Percentiles rank a stretch among this genome's conserved stretches.
Conservation (phyloP, 2,329 filamentous ascomycete genomes). For the Nigrospora oryzae region DNA sequence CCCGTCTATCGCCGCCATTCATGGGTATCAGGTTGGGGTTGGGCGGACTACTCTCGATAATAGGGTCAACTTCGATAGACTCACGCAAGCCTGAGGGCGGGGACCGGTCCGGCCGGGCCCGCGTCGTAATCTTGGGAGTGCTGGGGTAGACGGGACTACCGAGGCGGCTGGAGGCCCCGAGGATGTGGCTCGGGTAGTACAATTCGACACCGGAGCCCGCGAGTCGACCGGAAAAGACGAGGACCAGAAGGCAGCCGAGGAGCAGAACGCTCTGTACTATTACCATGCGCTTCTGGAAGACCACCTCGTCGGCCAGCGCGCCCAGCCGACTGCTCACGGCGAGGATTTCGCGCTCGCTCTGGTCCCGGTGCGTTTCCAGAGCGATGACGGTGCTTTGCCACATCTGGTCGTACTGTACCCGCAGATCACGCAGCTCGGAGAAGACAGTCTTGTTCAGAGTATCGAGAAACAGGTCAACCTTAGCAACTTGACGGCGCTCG, state of each 20-base stretch:
- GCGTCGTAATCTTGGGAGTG: constrained; percentile 9
- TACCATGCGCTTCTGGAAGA: constrained; percentile 81
- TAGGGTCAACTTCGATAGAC: background rate
- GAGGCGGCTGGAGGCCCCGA: constrained; percentile 10
- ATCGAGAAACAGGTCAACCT: constrained; percentile 73
- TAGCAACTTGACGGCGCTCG: constrained; percentile 79
- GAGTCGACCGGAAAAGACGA: constrained; percentile 64
- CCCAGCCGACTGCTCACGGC: constrained; percentile 75
- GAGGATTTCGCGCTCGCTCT: constrained; percentile 73
- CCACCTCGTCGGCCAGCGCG: constrained; percentile 86
- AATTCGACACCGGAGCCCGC: constrained; percentile 18
- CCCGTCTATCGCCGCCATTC: background rate
- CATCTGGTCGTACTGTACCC: constrained; percentile 86
- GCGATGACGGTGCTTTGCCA: constrained; percentile 95
- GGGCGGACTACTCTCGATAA: background rate
- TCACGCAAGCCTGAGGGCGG: background rate
- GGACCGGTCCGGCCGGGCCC: background rate
- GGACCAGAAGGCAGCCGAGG: constrained; percentile 76
- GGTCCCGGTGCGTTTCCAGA: constrained; percentile 78
- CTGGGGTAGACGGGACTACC: constrained; percentile 17
- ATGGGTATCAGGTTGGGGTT: background rate
- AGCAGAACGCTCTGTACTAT: constrained; percentile 86
- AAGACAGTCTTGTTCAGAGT: constrained; percentile 83
- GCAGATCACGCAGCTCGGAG: constrained; percentile 66
- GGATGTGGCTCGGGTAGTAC: constrained; percentile 20